phyloP scores from a whole-genome alignment of 2,329 filamentous ascomycete genomes.

The Ceratocystis cacaofunesta region DNA sequence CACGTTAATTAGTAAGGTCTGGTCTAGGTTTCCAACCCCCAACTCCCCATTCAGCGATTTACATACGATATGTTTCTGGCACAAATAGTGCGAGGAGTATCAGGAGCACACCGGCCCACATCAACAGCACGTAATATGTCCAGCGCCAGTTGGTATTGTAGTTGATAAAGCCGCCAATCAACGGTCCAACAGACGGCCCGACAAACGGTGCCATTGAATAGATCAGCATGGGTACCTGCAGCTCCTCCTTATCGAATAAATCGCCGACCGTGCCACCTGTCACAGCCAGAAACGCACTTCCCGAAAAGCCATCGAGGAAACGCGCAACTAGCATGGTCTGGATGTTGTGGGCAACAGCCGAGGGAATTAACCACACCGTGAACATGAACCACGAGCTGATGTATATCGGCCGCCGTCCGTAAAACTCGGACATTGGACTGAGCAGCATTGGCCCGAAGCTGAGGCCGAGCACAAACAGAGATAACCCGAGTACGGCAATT shows the following conservation, averaged over 20 bases:
- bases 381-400: slow-evolving; percentile 59
- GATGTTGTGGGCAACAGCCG: slow-evolving; percentile 69
- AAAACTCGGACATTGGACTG: slow-evolving; percentile 58
- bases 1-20: background rate
- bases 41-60: slow-evolving; percentile 19
- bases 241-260: slow-evolving; percentile 51
- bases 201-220: slow-evolving; percentile 53
- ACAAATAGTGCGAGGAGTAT: slow-evolving; percentile 54
- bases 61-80: slow-evolving; percentile 66
- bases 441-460: slow-evolving; percentile 48
- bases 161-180: slow-evolving; percentile 71
- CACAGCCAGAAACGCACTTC: slow-evolving; percentile 54
- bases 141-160: slow-evolving; percentile 60
- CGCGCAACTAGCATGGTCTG: slow-evolving; percentile 61
- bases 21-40: background rate
- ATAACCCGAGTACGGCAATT: slow-evolving; percentile 66
- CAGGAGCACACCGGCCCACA: slow-evolving; percentile 58
- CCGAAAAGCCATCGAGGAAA: slow-evolving; percentile 62
- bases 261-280: slow-evolving; percentile 78
- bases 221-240: slow-evolving; percentile 71
- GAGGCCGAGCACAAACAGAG: slow-evolving; percentile 66
- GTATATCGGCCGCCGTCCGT: slow-evolving; percentile 70
- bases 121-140: slow-evolving; percentile 73
- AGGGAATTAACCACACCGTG: slow-evolving; percentile 66
- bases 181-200: slow-evolving; percentile 43